These are phyloP conservation scores for Yamadazyma atlantica DNA, from an alignment of 1,139 yeast genomes.

Conservation along the genomic window DNA sequence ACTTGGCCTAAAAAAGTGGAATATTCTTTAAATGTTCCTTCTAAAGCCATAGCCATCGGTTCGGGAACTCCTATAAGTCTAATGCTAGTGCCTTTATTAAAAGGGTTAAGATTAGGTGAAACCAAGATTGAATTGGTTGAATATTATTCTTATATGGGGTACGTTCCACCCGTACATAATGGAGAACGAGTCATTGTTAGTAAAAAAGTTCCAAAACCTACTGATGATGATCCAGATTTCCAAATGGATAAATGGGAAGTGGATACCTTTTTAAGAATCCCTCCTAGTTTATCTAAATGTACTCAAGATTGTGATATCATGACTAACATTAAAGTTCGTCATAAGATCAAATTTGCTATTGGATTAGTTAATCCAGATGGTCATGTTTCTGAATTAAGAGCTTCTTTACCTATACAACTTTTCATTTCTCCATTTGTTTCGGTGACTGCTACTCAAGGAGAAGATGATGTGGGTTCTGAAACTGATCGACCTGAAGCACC, in stretches of 20 bases:
- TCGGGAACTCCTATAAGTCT: slow-evolving; percentile 70
- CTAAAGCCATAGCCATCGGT: slow-evolving; percentile 90
- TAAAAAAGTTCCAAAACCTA: slow-evolving; percentile 34
- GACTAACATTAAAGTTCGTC: slow-evolving; percentile 63
- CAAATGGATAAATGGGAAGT: slow-evolving; percentile 79
- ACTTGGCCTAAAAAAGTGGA: slow-evolving; percentile 96
- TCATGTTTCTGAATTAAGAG: slow-evolving; percentile 74
- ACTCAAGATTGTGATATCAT: slow-evolving; percentile 81
- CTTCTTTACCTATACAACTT: slow-evolving; percentile 66
- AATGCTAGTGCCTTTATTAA: slow-evolving; percentile 73
- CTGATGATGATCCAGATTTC: slow-evolving; percentile 38
- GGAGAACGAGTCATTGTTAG: slow-evolving; percentile 59
- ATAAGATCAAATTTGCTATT: slow-evolving; percentile 65
- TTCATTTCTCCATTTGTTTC: slow-evolving; percentile 84
- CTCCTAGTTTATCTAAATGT: slow-evolving; percentile 69
- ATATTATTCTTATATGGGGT: slow-evolving; percentile 61
- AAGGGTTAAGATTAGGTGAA: slow-evolving; percentile 77
- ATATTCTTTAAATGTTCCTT: slow-evolving; percentile 81
- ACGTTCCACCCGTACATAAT: slow-evolving; percentile 50
- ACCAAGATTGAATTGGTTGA: slow-evolving; percentile 69
- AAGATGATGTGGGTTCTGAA: slow-evolving; percentile 10
- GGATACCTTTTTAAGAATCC: slow-evolving; percentile 57
- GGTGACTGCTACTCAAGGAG: slow-evolving; percentile 22
- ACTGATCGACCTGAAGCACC: background rate
- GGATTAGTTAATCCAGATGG: slow-evolving; percentile 71